phyloP scores from a whole-genome alignment of 192 early-diverging fungal genomes.

The Backusella tuberculispora region DNA sequence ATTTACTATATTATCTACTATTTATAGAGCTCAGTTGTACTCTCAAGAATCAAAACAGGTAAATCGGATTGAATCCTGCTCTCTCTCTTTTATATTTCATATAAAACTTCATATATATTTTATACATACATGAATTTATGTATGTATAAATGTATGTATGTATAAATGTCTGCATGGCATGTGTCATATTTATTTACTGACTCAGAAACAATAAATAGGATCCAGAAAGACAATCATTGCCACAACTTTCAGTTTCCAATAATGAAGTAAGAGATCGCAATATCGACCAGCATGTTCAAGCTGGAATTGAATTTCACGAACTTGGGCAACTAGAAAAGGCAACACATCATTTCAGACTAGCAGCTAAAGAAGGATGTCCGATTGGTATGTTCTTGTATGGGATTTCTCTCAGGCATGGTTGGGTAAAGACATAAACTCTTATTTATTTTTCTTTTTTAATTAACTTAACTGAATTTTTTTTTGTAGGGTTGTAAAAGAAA shows the following conservation, averaged over 20 bases:
- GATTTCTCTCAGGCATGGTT: conserved; percentile 77
- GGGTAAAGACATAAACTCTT: conserved; percentile 43
- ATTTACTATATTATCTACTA: not conserved
- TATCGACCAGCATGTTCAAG: conserved; percentile 53
- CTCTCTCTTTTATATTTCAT: not conserved
- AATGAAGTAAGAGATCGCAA: conserved; percentile 6
- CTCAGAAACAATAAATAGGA: not conserved
- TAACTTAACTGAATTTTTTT: not conserved
- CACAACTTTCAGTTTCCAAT: not conserved
- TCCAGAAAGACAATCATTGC: not conserved
- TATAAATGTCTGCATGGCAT: not conserved
- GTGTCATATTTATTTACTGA: not conserved
- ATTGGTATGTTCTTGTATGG: conserved; percentile 82
- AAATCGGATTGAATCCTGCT: not conserved
- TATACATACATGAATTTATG: not conserved
- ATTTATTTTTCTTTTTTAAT: not conserved
- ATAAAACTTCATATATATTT: not conserved
- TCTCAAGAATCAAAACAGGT: conserved; percentile 22
- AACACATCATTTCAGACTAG: conserved; percentile 70
- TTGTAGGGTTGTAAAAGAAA: conserved; percentile 65
- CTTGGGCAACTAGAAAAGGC: conserved; percentile 75
- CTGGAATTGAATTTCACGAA: conserved; percentile 74
- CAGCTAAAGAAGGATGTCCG: conserved; percentile 66
- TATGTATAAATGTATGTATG: not conserved
- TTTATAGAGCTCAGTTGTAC: conserved; percentile 17